These are phyloP conservation scores for Chlamydomonas schloesseri DNA, from an alignment of 139 green algal genomes.

Conservation along the genomic window DNA sequence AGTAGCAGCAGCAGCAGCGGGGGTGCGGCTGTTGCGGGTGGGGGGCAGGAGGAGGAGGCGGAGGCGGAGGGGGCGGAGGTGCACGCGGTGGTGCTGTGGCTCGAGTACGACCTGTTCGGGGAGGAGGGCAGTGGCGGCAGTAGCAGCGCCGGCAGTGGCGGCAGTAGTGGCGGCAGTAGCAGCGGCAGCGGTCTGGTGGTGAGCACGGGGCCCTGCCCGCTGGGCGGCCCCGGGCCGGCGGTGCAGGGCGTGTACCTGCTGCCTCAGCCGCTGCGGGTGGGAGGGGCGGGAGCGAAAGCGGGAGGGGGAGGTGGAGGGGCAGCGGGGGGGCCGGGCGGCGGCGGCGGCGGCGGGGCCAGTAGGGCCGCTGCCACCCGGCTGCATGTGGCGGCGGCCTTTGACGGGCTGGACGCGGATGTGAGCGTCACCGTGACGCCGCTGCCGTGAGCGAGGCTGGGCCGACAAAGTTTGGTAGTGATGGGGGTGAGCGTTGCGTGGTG, in stretches of 20 bases:
- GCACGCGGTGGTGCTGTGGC: conserved; percentile 53
- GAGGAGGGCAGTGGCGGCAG: not conserved
- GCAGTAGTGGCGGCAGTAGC: not conserved
- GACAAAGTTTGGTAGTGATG: no score
- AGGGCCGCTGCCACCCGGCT: not conserved
- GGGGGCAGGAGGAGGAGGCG: not conserved
- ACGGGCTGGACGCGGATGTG: conserved; percentile 39
- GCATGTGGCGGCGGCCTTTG: conserved; percentile 26
- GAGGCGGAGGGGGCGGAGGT: not conserved
- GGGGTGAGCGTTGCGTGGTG: no score
- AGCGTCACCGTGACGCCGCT: conserved; percentile 13
- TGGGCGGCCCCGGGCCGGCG: not conserved
- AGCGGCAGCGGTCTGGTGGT: not conserved
- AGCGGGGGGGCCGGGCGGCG: no score
- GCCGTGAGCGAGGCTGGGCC: no score
- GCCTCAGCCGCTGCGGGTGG: not conserved
- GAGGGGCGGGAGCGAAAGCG: not conserved
- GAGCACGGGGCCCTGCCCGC: not conserved
- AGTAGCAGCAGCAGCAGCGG: no score
- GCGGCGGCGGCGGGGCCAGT: no score
- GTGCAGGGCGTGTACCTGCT: conserved; percentile 44
- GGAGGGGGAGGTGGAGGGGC: no score
- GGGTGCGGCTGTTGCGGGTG: no score
- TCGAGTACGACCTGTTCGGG: conserved; percentile 40
- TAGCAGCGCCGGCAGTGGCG: no score